phyloP scores from a whole-genome alignment of 2,329 filamentous ascomycete genomes.

The Albophoma yamanashiensis region DNA sequence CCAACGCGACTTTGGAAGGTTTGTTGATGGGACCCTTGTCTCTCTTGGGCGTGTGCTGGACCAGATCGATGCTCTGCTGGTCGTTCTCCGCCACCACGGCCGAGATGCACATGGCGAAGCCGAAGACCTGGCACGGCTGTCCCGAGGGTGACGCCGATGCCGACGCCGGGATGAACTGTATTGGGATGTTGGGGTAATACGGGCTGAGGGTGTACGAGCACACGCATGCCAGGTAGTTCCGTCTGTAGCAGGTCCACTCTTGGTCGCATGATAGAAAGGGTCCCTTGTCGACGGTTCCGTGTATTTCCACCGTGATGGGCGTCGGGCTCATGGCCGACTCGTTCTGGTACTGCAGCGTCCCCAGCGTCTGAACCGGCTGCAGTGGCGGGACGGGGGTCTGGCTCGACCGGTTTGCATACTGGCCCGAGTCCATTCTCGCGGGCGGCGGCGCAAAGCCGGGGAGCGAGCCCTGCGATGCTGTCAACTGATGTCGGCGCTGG shows the following conservation, averaged over 20 bases:
- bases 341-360: constrained; percentile 46
- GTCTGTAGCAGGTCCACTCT: constrained; percentile 86
- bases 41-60: constrained; percentile 85
- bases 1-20: constrained; percentile 58
- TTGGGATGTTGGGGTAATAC: constrained; percentile 30
- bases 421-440: constrained; percentile 38
- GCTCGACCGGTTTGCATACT: constrained; percentile 20
- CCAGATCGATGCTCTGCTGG: constrained; percentile 69
- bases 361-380: constrained; percentile 37
- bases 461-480: constrained; percentile 39
- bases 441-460: constrained; percentile 30
- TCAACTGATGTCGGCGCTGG: constrained; percentile 40
- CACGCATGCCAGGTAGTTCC: constrained; percentile 83
- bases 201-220: constrained; percentile 67
- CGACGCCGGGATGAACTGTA: constrained; percentile 35
- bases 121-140: constrained; percentile 54
- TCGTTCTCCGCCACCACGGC: constrained; percentile 69
- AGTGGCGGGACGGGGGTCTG: constrained; percentile 41
- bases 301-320: constrained; percentile 59
- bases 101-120: constrained; percentile 75
- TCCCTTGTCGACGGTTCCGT: constrained; percentile 77
- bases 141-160: background rate
- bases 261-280: constrained; percentile 65
- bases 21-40: constrained; percentile 76
- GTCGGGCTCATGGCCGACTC: constrained; percentile 28